A percentile compares a stretch with the other conserved stretches of the same genome.
Evolutionary conservation across 345 rosid genomes (phyloP).

Genomic region (Anastatica hierochuntica): DNA sequence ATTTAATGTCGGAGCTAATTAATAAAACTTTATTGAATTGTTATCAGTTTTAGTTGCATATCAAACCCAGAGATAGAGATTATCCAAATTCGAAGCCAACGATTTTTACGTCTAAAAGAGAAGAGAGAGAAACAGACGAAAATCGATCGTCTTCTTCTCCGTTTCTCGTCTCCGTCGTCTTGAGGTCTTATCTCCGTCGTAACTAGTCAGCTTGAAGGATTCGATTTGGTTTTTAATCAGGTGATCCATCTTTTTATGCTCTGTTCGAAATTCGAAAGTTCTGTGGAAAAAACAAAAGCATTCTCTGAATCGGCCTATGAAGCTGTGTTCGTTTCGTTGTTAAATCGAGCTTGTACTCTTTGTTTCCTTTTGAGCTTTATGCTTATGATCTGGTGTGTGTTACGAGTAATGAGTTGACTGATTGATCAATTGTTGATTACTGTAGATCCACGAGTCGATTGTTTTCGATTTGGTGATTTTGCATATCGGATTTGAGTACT

Average conservation of each 20-base stretch:
- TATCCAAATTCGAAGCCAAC: too few relatives aligned
- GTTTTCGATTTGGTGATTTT: background rate
- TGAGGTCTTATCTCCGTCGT: constrained; percentile 11
- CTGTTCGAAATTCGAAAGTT: background rate
- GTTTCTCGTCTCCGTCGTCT: background rate
- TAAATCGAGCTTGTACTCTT: background rate
- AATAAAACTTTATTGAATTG: too few relatives aligned
- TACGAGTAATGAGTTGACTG: constrained; percentile 16
- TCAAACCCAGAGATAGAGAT: too few relatives aligned
- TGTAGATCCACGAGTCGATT: too few relatives aligned
- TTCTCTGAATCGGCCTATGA: background rate
- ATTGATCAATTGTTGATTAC: constrained; percentile 12
- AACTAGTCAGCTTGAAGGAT: constrained; percentile 6
- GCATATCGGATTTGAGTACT: background rate
- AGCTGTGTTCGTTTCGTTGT: background rate
- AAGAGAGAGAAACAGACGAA: too few relatives aligned
- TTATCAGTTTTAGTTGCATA: too few relatives aligned
- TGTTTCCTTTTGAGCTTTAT: background rate
- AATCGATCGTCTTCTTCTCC: too few relatives aligned
- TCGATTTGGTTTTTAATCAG: constrained; percentile 5
- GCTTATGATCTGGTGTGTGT: background rate
- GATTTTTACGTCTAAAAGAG: too few relatives aligned
- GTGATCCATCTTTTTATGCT: constrained; percentile 6
- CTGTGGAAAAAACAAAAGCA: background rate
- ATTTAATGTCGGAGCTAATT: too few relatives aligned